Evolutionary conservation across 495 filamentous ascomycete genomes (phyloP).

Genomic region (Saxophila tyrrhenica): DNA sequence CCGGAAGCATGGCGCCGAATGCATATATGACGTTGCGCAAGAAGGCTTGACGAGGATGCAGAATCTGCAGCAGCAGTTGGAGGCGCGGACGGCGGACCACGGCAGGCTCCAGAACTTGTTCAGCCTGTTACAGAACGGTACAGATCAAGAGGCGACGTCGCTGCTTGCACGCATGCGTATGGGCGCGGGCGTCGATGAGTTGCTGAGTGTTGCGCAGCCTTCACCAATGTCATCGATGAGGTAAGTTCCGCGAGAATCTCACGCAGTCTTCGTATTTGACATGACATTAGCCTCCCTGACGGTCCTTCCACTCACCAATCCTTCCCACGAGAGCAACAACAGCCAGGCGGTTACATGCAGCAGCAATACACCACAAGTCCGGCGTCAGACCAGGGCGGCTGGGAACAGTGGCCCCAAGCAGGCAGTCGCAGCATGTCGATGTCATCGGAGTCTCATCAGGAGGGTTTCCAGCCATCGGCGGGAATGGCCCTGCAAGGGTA

Average conservation of each 20-base stretch:
- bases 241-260: no score
- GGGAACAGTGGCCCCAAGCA: not conserved
- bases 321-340: not conserved
- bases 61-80: not conserved
- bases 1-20: not conserved
- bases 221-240: no score
- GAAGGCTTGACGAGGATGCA: slow-evolving; percentile 4
- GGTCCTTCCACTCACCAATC: not conserved
- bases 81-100: not conserved
- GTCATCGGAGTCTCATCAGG: not conserved
- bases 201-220: no score
- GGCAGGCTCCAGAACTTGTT: not conserved
- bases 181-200: not conserved
- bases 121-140: not conserved
- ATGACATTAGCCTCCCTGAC: not conserved
- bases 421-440: not conserved
- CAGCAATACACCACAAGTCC: not conserved
- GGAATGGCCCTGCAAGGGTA: no score
- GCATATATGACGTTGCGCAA: slow-evolving; percentile 1
- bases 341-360: no score
- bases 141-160: not conserved
- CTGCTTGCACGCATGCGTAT: not conserved
- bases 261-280: no score
- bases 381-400: not conserved
- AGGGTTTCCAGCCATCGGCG: not conserved